A percentile compares a stretch with the other conserved stretches of the same genome.
These are phyloP conservation scores for Colletotrichum sp. DNA, from an alignment of 2,329 filamentous ascomycete species.

Conservation along the genomic window DNA sequence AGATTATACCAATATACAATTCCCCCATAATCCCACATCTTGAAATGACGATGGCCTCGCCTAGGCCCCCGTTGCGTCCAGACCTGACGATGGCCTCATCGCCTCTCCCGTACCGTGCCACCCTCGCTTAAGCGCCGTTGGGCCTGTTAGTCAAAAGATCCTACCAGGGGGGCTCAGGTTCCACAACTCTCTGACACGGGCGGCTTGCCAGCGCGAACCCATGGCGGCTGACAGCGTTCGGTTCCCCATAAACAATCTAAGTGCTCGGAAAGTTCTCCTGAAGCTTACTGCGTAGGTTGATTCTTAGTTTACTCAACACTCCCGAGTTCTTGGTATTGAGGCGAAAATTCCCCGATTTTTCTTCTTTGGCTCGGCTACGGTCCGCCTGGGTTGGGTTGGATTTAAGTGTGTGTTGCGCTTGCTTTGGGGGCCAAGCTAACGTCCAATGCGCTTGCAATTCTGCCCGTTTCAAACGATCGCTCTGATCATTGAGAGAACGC, in stretches of 20 bases:
- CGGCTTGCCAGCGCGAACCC: not conserved
- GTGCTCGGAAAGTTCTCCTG: not conserved
- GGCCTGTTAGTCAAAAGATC: not conserved
- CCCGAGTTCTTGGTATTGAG: not conserved
- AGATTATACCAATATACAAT: not conserved
- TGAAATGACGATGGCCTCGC: not conserved
- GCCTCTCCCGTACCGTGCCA: not conserved
- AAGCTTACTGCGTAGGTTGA: not conserved
- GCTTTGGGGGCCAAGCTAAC: not conserved
- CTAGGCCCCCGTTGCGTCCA: not conserved
- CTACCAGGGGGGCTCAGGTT: not conserved
- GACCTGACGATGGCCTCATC: not conserved
- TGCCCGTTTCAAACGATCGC: not conserved
- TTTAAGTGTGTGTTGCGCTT: not conserved
- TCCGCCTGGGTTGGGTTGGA: not conserved
- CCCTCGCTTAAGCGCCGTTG: constrained; percentile 2
- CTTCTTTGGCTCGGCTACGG: not conserved
- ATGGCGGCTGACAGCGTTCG: not conserved
- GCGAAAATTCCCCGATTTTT: not conserved
- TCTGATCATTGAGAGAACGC: not conserved
- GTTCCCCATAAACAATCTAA: not conserved
- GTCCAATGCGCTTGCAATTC: not conserved
- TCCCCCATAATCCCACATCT: not conserved
- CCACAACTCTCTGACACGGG: not conserved
- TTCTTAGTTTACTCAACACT: not conserved